Conservation (phyloP, 495 filamentous ascomycete genomes). For the Trichocladium uniseriatum region DNA sequence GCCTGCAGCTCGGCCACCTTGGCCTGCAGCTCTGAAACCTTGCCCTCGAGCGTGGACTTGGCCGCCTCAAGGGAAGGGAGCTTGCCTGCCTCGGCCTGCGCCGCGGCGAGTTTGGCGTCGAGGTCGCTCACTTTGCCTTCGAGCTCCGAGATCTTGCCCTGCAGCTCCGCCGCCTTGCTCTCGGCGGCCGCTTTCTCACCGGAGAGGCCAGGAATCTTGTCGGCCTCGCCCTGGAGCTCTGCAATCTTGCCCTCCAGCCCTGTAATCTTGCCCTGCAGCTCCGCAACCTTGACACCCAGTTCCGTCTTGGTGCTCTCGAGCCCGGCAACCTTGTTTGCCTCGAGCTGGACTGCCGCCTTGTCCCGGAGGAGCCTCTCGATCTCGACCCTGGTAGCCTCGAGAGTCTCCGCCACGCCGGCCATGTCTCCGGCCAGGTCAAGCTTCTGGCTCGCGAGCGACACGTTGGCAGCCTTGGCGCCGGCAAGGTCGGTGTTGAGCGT, state of each 20-base stretch:
- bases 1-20: constrained; percentile 21
- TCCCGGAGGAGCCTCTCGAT: constrained; percentile 22
- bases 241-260: constrained; percentile 16
- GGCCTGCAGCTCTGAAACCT: constrained; percentile 17
- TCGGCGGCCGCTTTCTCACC: constrained; percentile 21
- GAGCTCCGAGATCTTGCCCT: constrained; percentile 15
- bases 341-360: constrained; percentile 25
- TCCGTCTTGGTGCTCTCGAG: constrained; percentile 14
- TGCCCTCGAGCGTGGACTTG: constrained; percentile 23
- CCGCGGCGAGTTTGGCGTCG: constrained; percentile 15
- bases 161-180: constrained; percentile 24
- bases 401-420: constrained; percentile 8
- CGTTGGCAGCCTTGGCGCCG: constrained; percentile 25
- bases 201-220: constrained; percentile 18
- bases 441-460: constrained; percentile 26
- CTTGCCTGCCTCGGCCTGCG: constrained; percentile 29
- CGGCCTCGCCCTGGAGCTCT: constrained; percentile 20
- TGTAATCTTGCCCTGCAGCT: constrained; percentile 14
- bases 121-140: constrained; percentile 24
- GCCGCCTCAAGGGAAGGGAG: constrained; percentile 22
- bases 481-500: constrained; percentile 24
- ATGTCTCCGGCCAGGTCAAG: constrained; percentile 21
- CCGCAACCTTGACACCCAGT: constrained; percentile 21
- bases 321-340: constrained; percentile 20
- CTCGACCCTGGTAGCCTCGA: constrained; percentile 20